Conservation (phyloP, 2,329 filamentous ascomycete genomes). For the Fusarium pseudograminearum region DNA sequence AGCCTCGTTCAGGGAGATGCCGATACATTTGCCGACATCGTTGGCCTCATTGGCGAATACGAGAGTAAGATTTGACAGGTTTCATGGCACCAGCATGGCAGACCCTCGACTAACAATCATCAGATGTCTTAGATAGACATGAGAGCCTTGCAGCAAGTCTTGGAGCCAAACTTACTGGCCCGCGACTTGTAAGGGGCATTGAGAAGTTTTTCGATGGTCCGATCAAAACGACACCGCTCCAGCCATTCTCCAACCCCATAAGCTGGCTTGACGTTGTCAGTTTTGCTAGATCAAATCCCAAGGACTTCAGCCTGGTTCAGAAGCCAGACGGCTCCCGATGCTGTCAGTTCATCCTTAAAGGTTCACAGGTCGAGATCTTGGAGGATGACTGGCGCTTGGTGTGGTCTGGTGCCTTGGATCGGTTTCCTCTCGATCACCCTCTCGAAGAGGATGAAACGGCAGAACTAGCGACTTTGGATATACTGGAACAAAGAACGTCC, state of each 20-base stretch:
- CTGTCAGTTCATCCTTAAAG: constrained; percentile 86
- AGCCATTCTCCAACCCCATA: constrained; percentile 72
- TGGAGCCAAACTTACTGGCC: constrained; percentile 83
- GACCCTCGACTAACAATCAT: constrained; percentile 42
- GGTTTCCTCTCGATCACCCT: constrained; percentile 80
- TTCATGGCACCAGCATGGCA: neutral
- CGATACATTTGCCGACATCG: constrained; percentile 79
- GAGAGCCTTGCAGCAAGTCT: constrained; percentile 89
- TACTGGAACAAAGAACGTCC: constrained; percentile 81
- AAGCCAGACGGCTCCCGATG: constrained; percentile 75
- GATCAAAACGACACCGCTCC: constrained; percentile 66
- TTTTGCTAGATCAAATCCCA: constrained; percentile 83
- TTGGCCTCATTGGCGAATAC: constrained; percentile 81
- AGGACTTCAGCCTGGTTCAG: constrained; percentile 79
- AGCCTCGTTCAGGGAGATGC: constrained; percentile 65
- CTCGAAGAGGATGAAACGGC: constrained; percentile 88
- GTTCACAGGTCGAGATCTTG: constrained; percentile 83
- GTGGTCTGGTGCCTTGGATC: constrained; percentile 83
- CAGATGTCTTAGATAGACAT: constrained; percentile 82
- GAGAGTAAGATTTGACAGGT: constrained; percentile 64
- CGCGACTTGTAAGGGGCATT: constrained; percentile 86
- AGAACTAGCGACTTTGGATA: constrained; percentile 85
- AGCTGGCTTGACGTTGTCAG: constrained; percentile 89
- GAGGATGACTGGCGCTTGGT: constrained; percentile 91
- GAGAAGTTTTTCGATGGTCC: constrained; percentile 87